phyloP scores from a whole-genome alignment of 2,329 filamentous ascomycete genomes.

The Dissoconium aciculare region DNA sequence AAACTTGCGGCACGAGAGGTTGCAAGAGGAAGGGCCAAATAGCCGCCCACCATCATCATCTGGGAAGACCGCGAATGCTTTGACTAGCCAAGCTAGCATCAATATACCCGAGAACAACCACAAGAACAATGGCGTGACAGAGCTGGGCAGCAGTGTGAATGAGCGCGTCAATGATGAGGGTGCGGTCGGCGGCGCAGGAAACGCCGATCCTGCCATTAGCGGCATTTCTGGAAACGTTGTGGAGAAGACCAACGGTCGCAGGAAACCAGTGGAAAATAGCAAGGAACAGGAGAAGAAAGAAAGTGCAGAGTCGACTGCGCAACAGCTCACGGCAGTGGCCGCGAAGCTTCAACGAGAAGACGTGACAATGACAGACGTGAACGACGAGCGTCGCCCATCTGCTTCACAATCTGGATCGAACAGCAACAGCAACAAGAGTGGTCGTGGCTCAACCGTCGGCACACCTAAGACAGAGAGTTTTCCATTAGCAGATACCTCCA shows the following conservation, averaged over 20 bases:
- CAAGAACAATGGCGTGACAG: too few species aligned
- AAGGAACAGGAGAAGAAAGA: constrained; percentile 12
- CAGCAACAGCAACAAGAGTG: constrained; percentile 22
- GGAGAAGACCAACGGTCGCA: constrained; percentile 15
- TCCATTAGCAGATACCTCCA: constrained; percentile 25
- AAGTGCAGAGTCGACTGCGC: constrained; percentile 9
- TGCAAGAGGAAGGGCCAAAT: constrained; percentile 28
- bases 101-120: too few species aligned
- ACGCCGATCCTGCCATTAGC: too few species aligned
- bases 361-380: constrained; percentile 20
- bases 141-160: background rate
- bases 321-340: constrained; percentile 8
- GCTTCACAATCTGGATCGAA: constrained; percentile 17
- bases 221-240: constrained; percentile 9
- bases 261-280: constrained; percentile 11
- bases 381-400: constrained; percentile 8
- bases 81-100: too few species aligned
- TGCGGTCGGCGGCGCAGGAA: too few species aligned
- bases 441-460: constrained; percentile 32
- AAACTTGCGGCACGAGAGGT: constrained; percentile 20
- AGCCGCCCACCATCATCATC: constrained; percentile 15
- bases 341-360: constrained; percentile 38
- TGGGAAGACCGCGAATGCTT: constrained; percentile 13
- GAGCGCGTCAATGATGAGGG: background rate
- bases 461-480: constrained; percentile 34